These are phyloP conservation scores for Iris macrosiphon DNA, from an alignment of 106 monocot species.

Conservation along the genomic window DNA sequence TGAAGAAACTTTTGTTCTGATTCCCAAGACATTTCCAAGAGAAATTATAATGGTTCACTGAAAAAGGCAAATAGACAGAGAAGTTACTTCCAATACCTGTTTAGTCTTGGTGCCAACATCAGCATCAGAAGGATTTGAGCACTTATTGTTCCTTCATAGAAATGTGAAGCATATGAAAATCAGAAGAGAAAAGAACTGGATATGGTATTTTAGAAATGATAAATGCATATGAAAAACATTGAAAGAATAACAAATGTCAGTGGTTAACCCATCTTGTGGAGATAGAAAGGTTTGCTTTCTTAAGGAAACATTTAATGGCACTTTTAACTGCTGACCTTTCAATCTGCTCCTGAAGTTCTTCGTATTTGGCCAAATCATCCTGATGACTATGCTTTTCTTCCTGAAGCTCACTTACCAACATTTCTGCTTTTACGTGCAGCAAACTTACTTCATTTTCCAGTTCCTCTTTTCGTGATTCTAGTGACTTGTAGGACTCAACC, in stretches of 20 bases:
- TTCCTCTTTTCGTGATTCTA: constrained; percentile 54
- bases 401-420: constrained; percentile 49
- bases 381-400: constrained; percentile 63
- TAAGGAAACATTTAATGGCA: not conserved
- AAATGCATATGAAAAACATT: not conserved
- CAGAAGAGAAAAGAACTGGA: not conserved
- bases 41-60: no score
- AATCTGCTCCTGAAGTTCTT: constrained; percentile 63
- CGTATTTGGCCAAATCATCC: constrained; percentile 50
- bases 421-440: constrained; percentile 42
- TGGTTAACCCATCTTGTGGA: not conserved
- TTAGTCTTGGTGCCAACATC: constrained; percentile 53
- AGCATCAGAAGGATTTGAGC: constrained; percentile 20
- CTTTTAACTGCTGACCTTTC: constrained; percentile 52
- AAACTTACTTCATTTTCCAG: constrained; percentile 50
- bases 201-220: not conserved
- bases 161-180: constrained; percentile 8
- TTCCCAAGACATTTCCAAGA: no score
- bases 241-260: not conserved
- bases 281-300: not conserved
- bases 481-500: constrained; percentile 81
- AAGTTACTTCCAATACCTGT: constrained; percentile 29
- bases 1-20: no score
- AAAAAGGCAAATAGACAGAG: no score
- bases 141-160: constrained; percentile 41